phyloP scores from a whole-genome alignment of 2,329 filamentous ascomycete species.

The Aspergillus puulaauensis region DNA sequence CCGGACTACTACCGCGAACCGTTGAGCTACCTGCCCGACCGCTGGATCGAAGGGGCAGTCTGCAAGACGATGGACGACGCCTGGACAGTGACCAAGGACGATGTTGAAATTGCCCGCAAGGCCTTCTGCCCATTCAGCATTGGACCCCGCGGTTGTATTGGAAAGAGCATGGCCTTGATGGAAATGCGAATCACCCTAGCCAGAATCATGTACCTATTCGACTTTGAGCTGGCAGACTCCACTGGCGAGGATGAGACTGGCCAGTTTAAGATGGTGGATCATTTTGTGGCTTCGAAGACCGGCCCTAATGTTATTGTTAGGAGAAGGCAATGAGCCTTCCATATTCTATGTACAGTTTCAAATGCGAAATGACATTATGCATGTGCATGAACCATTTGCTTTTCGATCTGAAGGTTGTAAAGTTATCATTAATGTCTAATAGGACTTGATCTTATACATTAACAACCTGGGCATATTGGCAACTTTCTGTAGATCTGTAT shows the following conservation, averaged over 20 bases:
- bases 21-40: slow-evolving; percentile 61
- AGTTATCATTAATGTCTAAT: too few species aligned
- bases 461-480: too few species aligned
- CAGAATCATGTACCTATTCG: slow-evolving; percentile 39
- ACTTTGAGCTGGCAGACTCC: slow-evolving; percentile 36
- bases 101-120: slow-evolving; percentile 55
- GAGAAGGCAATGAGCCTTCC: not conserved
- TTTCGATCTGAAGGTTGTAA: too few species aligned
- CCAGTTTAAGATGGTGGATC: slow-evolving; percentile 38
- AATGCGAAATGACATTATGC: not conserved
- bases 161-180: slow-evolving; percentile 45
- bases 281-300: slow-evolving; percentile 39
- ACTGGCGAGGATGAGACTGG: slow-evolving; percentile 35
- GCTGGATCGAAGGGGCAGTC: slow-evolving; percentile 59
- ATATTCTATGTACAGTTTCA: too few species aligned
- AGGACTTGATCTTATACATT: too few species aligned
- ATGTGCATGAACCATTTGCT: too few species aligned
- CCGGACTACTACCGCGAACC: slow-evolving; percentile 61
- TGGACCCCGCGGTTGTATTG: slow-evolving; percentile 43
- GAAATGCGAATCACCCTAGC: slow-evolving; percentile 43
- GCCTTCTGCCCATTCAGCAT: slow-evolving; percentile 67
- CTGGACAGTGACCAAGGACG: slow-evolving; percentile 49
- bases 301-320: slow-evolving; percentile 35
- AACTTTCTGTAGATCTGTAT: too few species aligned
- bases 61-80: slow-evolving; percentile 36